These are phyloP conservation scores for Saccharum hybrid DNA, from an alignment of 202 grass and related monocot genomes.

Conservation along the genomic window DNA sequence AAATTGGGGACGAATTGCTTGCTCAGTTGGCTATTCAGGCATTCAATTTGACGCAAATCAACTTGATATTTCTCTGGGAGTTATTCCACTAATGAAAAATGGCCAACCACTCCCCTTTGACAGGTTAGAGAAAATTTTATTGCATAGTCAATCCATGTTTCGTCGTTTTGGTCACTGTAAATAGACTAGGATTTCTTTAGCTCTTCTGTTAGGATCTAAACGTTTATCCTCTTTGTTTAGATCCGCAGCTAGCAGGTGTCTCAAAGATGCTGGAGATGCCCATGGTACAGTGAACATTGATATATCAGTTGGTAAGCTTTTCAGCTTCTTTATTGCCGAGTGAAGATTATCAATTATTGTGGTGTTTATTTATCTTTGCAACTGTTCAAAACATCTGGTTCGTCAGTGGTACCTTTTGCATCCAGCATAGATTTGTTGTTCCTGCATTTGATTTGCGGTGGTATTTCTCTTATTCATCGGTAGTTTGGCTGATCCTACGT, in stretches of 20 bases:
- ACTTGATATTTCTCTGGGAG: slow-evolving; percentile 86
- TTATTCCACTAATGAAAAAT: slow-evolving; percentile 86
- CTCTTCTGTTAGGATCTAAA: slow-evolving; percentile 29
- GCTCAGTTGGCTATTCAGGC: slow-evolving; percentile 88
- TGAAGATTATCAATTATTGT: slow-evolving; percentile 2
- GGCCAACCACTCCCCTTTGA: slow-evolving; percentile 92
- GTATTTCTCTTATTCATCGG: slow-evolving; percentile 19
- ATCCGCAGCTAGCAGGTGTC: slow-evolving; percentile 75
- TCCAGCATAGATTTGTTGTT: slow-evolving; percentile 20
- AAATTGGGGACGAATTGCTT: slow-evolving; percentile 98
- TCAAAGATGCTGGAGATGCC: slow-evolving; percentile 78
- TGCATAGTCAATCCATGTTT: no score
- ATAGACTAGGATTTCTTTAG: slow-evolving; percentile 6
- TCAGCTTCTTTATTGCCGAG: slow-evolving; percentile 25
- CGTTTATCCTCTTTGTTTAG: slow-evolving; percentile 46
- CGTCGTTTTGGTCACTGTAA: background rate
- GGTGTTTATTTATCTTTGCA: slow-evolving; percentile 33
- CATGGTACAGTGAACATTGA: slow-evolving; percentile 86
- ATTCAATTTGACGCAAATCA: slow-evolving; percentile 67
- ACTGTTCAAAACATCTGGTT: slow-evolving; percentile 23
- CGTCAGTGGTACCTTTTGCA: background rate
- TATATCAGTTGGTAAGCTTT: slow-evolving; percentile 82
- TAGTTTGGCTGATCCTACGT: background rate
- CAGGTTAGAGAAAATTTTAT: slow-evolving; percentile 65
- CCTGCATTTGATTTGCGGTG: slow-evolving; percentile 5